Conservation (phyloP, 2,329 filamentous ascomycete genomes). For the Diaporthe vaccinii region DNA sequence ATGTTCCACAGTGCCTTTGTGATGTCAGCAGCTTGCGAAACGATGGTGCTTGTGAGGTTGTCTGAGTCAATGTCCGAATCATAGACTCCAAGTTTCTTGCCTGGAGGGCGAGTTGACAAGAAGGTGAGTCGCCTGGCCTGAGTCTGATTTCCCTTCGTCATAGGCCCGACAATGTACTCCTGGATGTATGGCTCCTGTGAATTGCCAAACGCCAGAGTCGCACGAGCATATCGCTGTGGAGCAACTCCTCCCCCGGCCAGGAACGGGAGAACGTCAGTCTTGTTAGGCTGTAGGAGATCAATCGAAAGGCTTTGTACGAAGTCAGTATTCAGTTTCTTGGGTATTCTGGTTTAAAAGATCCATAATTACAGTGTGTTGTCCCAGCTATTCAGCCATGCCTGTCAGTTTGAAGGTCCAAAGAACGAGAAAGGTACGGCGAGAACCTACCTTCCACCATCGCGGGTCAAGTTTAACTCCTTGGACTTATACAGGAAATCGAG, state of each 20-base stretch:
- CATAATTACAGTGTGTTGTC: not conserved
- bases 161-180: not conserved
- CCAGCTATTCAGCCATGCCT: not conserved
- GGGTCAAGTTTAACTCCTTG: conserved; percentile 11
- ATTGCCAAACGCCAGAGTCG: not conserved
- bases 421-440: not conserved
- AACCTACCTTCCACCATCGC: not conserved
- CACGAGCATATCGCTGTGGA: conserved; percentile 5
- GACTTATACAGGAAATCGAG: not conserved
- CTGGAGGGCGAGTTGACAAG: not conserved
- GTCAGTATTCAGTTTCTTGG: not conserved
- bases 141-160: not conserved
- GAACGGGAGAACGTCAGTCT: conserved; percentile 9
- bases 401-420: not conserved
- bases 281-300: conserved; percentile 15
- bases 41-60: not conserved
- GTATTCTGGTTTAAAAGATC: no score
- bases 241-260: not conserved
- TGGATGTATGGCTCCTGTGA: not conserved
- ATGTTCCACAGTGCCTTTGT: not conserved
- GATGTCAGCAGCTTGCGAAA: not conserved
- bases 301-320: not conserved
- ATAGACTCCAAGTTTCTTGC: conserved; percentile 15
- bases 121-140: not conserved
- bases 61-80: not conserved